A percentile compares a stretch with the other conserved stretches of the same genome.
These are phyloP conservation scores for Colletotrichum euphorbiae DNA, from an alignment of 2,329 filamentous ascomycete species.

Conservation along the genomic window DNA sequence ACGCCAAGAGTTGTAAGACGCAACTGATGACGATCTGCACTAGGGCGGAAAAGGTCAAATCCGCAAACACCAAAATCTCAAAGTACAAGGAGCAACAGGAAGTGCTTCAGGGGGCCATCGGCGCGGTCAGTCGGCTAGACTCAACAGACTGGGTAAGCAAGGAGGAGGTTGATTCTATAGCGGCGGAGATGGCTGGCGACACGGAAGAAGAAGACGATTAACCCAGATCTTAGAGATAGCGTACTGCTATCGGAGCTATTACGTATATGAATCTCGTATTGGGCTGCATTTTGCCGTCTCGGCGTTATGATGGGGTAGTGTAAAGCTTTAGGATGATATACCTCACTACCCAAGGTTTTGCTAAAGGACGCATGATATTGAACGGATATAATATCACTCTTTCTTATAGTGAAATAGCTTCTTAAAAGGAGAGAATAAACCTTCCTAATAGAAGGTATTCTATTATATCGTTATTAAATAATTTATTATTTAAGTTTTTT, in stretches of 20 bases:
- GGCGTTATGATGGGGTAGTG: not conserved
- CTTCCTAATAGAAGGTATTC: too few relatives aligned
- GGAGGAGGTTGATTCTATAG: not conserved
- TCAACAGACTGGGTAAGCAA: not conserved
- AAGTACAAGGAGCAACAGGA: not conserved
- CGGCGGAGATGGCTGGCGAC: not conserved
- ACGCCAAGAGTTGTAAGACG: not conserved
- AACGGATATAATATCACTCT: not conserved
- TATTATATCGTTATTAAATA: too few relatives aligned
- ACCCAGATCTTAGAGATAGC: not conserved
- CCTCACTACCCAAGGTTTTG: not conserved
- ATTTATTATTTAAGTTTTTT: too few relatives aligned
- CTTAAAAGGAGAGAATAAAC: too few relatives aligned
- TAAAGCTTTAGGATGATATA: not conserved
- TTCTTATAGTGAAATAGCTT: too few relatives aligned
- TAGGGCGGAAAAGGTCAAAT: not conserved
- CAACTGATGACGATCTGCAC: not conserved
- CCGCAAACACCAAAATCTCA: not conserved
- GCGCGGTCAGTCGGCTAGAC: not conserved
- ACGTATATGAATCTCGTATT: not conserved
- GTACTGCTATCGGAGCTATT: not conserved
- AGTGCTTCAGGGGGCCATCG: not conserved
- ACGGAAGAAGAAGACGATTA: not conserved
- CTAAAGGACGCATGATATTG: not conserved
- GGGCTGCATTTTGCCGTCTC: not conserved